phyloP scores from a whole-genome alignment of 345 rosid species.

The Lagerstroemia speciosa region DNA sequence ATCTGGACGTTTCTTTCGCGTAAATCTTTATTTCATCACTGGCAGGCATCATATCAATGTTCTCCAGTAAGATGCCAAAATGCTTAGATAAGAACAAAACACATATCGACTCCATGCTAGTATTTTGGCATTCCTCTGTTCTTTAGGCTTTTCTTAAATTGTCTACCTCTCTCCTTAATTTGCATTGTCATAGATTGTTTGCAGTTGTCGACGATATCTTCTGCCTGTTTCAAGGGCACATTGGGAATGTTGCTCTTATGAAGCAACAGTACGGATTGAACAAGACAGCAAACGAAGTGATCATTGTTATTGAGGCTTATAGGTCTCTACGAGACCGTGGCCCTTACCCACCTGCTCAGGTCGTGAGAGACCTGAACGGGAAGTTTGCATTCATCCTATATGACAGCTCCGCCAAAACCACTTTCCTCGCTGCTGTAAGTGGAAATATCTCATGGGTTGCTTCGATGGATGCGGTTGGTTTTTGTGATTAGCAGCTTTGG shows the following conservation, averaged over 20 bases:
- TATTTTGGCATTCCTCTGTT: slow-evolving; percentile 1
- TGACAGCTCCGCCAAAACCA: slow-evolving; percentile 53
- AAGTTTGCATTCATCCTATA: slow-evolving; percentile 64
- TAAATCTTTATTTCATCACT: neutral
- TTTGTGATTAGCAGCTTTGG: neutral
- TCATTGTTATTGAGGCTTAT: slow-evolving; percentile 79
- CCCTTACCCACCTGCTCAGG: slow-evolving; percentile 93
- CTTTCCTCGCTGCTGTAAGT: slow-evolving; percentile 74
- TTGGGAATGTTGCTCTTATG: slow-evolving; percentile 68
- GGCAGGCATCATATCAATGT: neutral
- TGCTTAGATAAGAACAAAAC: neutral
- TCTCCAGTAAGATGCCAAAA: neutral
- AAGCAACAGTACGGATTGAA: slow-evolving; percentile 92
- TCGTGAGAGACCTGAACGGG: slow-evolving; percentile 72
- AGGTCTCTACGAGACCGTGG: slow-evolving; percentile 93
- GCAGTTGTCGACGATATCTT: slow-evolving; percentile 89
- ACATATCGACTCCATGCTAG: too few relatives aligned
- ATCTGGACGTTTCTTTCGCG: neutral
- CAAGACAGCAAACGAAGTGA: slow-evolving; percentile 84
- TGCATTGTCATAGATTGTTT: slow-evolving; percentile 46
- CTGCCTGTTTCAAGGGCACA: slow-evolving; percentile 92
- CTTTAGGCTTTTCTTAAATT: neutral
- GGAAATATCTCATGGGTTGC: neutral
- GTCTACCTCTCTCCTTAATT: neutral
- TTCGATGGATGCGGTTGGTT: neutral